Base-by-base conservation (phyloP, 129 eudicot species). In the Artemisia annua region DNA sequence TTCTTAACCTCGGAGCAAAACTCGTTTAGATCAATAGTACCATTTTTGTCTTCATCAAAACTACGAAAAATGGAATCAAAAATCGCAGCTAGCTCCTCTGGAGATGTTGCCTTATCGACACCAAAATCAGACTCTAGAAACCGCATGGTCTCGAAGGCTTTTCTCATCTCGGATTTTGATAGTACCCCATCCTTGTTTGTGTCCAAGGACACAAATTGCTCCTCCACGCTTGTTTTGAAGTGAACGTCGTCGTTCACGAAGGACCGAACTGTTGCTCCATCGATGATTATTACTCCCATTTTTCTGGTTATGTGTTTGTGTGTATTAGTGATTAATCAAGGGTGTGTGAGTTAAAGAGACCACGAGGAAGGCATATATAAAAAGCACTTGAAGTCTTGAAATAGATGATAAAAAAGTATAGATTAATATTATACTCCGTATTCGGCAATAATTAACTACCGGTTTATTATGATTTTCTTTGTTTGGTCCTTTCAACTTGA, bases 281-380 rank as follows among this genome's bases (percentile, higher is more conserved):
- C 91, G 17, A 88, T 88, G 53, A 85, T 52, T 16, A 88, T 87
- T 3, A 85, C 81, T 16, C 88, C 91, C 95, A 85, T 88, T 10
- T 2, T 13, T 69, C 18, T 68, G 7, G 2, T 1, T n/a, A 11
- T 6, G 43, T 10, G 5, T 59, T 3, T 59, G 43, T 20, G 64
- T 20, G 46, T 39, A 39, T 39, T 39, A 1, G 69, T 39, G 69
- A 39, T 61, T 17, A 10, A 39, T 61, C 10, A 10, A 39, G 46
- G 10, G 52, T 39, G 26, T 39, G 64, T 53, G 52, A 53, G 19
- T 70, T 30, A n/a, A 12, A 26, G 53, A 53, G 64, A 55, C 64
- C 9, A 70, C 17, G 63, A 28, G 15, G 50, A 52, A 70, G 19
- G 19, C 3, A 32, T 54, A 30, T 51, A 68, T 20, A 12, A 1